Base-by-base conservation (phyloP, 257 asterid species). In the Penstemon newberryi region DNA sequence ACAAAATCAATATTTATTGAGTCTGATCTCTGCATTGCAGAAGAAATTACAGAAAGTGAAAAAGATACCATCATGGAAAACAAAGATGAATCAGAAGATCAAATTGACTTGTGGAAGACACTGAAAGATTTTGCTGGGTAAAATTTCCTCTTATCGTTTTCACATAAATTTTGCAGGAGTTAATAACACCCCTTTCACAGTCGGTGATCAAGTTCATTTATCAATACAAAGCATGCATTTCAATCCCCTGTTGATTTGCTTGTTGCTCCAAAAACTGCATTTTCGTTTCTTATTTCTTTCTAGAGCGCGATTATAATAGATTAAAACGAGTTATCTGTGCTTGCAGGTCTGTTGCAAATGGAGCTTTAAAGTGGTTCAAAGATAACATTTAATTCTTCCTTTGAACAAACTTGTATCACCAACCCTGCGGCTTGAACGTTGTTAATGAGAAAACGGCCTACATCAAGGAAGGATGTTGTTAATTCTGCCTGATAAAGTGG, bases 41-140 rank as follows among this genome's bases (percentile, higher is more conserved):
- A 81, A 53, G 83, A 77, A 78, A 81, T 38, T 60, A 68, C 67
- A 43, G 82, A 83, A 72, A 82, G 78, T 41, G 77, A 81, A 83
- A 60, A 54, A 25, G 77, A 54, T 75, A 66, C 89, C 51, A 57
- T 51, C 33, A 49, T 71, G 4, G 89, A 80, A 71, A 76, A 73
- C 15, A 70, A 66, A 39, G 90, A 82, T 49, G 83, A 80, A 56
- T 60, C 93, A 2, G 88, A 85, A 79, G 91, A 84, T 57, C 73
- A 78, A 74, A 77, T 70, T 53, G 89, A 87, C 75, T 38, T 86
- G 10, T 85, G 87, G 99, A 88, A 88, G 84, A 70, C 81, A 73
- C 69, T 94, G 74, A 82, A 84, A 78, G 90, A 86, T 81, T 76
- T 94, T 19, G 97, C 93, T 3, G 96, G 99, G 99, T 94, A 91